Conservation (phyloP, 371 early-diverging fungal genomes). For the Furculomyces boomerangus region DNA sequence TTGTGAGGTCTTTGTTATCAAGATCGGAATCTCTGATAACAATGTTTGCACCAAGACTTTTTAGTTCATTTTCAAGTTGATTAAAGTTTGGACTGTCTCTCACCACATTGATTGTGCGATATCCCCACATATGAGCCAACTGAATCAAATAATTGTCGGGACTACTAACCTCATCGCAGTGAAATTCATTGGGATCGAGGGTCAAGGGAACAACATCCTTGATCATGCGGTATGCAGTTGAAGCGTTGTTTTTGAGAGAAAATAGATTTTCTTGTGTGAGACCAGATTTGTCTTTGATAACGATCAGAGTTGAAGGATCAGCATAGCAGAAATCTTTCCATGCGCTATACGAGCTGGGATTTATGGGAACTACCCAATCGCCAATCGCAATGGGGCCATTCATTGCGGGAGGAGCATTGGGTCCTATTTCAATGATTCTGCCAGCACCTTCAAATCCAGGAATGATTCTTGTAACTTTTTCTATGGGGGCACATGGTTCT, state of each 20-base stretch:
- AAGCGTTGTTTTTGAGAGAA: constrained; percentile 72
- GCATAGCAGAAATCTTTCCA: not conserved
- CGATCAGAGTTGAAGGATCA: not conserved
- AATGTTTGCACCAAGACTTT: constrained; percentile 52
- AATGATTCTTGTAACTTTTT: constrained; percentile 27
- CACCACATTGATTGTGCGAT: constrained; percentile 76
- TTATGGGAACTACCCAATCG: constrained; percentile 55
- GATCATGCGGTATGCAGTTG: constrained; percentile 82
- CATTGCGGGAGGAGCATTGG: constrained; percentile 14
- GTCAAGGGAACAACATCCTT: constrained; percentile 54
- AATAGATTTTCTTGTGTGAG: constrained; percentile 42
- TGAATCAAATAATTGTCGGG: constrained; percentile 76
- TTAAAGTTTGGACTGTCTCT: constrained; percentile 56
- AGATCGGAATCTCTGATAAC: constrained; percentile 45
- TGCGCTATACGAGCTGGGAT: constrained; percentile 1
- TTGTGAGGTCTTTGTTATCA: constrained; percentile 21
- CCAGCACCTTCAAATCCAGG: constrained; percentile 78
- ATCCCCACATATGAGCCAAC: constrained; percentile 51
- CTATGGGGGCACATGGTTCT: constrained; percentile 5
- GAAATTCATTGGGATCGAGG: constrained; percentile 71
- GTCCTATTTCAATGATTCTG: constrained; percentile 32
- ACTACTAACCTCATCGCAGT: constrained; percentile 79
- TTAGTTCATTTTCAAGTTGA: constrained; percentile 31
- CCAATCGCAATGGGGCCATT: constrained; percentile 24
- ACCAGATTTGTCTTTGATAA: constrained; percentile 2